Percentiles rank a stretch among this genome's conserved stretches.
These are phyloP conservation scores for Colletotrichum sansevieriae DNA, from an alignment of 2,329 filamentous ascomycete genomes.

Conservation along the genomic window DNA sequence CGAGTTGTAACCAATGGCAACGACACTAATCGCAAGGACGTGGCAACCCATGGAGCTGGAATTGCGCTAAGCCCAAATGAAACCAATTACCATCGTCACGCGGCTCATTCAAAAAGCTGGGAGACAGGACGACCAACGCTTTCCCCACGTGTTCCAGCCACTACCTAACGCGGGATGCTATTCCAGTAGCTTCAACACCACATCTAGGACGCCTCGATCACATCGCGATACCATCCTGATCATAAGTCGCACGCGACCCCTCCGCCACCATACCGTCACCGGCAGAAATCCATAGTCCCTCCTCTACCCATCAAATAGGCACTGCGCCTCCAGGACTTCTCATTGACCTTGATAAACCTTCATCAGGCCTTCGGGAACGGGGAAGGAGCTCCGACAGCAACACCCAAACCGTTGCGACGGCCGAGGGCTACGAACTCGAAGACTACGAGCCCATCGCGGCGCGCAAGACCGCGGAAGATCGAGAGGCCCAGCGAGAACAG, in stretches of 20 bases:
- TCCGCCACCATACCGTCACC: conserved; percentile 40
- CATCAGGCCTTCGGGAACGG: conserved; percentile 40
- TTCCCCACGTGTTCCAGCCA: conserved; percentile 42
- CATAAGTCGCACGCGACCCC: conserved; percentile 32
- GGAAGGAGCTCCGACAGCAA: conserved; percentile 40
- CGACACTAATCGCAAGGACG: conserved; percentile 28
- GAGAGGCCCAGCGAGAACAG: conserved; percentile 51
- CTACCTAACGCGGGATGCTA: conserved; percentile 32
- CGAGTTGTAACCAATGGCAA: conserved; percentile 29
- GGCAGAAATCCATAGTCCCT: conserved; percentile 35
- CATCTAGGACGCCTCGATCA: conserved; percentile 16
- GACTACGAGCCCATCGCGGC: conserved; percentile 53
- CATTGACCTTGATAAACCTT: conserved; percentile 34
- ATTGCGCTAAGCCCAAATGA: conserved; percentile 41
- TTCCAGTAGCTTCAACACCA: conserved; percentile 29
- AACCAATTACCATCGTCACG: conserved; percentile 39
- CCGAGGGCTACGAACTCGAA: conserved; percentile 55
- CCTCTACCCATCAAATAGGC: conserved; percentile 42
- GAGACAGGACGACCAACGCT: conserved; percentile 41
- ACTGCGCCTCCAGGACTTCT: conserved; percentile 36
- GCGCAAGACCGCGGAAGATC: conserved; percentile 48
- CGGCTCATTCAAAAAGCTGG: conserved; percentile 36
- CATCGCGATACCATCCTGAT: conserved; percentile 36
- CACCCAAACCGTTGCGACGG: conserved; percentile 23
- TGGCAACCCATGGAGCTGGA: conserved; percentile 30